Evolutionary conservation across 495 filamentous ascomycete genomes (phyloP).

Genomic region (Opeltia flavorubescens): DNA sequence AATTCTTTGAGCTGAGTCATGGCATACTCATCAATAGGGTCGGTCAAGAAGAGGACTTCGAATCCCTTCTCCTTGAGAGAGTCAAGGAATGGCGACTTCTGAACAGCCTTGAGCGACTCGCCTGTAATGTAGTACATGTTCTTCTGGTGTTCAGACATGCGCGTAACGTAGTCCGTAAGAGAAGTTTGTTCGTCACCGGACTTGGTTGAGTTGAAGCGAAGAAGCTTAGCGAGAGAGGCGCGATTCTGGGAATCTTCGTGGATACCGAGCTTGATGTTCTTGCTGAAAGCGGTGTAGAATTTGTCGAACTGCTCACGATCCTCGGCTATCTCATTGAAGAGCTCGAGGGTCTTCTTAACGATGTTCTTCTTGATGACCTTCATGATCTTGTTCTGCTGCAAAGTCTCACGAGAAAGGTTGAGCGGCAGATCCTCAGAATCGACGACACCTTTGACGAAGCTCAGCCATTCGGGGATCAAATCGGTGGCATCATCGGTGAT

Average conservation of each 20-base stretch:
- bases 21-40: conserved; percentile 99
- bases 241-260: conserved; percentile 99
- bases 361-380: conserved; percentile 99
- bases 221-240: conserved; percentile 83
- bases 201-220: conserved; percentile 97
- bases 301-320: conserved; percentile 99
- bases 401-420: conserved; percentile 98
- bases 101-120: conserved; percentile 95
- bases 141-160: conserved; percentile 99
- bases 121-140: conserved; percentile 99
- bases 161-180: conserved; percentile 89
- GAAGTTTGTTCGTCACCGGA: conserved; percentile 92
- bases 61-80: conserved; percentile 99
- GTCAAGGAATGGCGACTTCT: conserved; percentile 97
- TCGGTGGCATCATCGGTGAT: conserved; percentile 99
- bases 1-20: conserved; percentile 99
- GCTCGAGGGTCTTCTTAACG: conserved; percentile 99
- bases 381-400: conserved; percentile 99
- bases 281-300: conserved; percentile 98
- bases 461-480: conserved; percentile 97
- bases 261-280: conserved; percentile 99
- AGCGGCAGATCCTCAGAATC: conserved; percentile 98
- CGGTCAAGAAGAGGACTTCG: conserved; percentile 97
- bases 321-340: conserved; percentile 96
- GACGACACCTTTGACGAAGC: conserved; percentile 99